Conservation (phyloP, 2,329 filamentous ascomycete species). For the Nigrospora oryzae region DNA sequence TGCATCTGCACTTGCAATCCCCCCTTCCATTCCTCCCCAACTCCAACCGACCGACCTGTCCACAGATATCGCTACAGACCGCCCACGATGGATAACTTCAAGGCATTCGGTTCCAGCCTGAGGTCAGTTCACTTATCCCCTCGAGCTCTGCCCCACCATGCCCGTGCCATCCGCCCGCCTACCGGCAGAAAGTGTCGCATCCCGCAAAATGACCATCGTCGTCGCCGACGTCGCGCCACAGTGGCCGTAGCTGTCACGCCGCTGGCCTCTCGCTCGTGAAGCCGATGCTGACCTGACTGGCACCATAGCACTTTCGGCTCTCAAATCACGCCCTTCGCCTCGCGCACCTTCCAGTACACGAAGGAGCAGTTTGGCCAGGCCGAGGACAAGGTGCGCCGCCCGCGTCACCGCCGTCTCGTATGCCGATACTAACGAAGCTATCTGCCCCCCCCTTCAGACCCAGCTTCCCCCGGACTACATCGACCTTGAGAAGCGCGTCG, state of each 20-base stretch:
- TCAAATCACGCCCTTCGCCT: conserved; percentile 84
- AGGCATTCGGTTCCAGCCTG: conserved; percentile 47
- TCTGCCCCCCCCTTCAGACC: conserved; percentile 57
- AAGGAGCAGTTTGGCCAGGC: conserved; percentile 95
- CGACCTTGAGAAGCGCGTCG: conserved; percentile 96
- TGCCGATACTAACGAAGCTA: neutral
- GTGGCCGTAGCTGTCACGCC: neutral
- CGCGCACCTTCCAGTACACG: conserved; percentile 92
- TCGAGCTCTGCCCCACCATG: conserved; percentile 5
- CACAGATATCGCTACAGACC: too few relatives aligned
- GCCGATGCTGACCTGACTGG: neutral
- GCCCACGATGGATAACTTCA: conserved; percentile 46
- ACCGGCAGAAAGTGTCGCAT: neutral
- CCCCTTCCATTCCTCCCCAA: too few relatives aligned
- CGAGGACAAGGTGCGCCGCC: conserved; percentile 71
- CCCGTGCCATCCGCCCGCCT: conserved; percentile 4
- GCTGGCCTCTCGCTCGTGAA: too few relatives aligned
- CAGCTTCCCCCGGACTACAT: conserved; percentile 96
- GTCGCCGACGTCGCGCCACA: neutral
- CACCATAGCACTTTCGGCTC: conserved; percentile 53
- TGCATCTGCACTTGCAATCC: too few relatives aligned
- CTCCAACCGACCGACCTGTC: too few relatives aligned
- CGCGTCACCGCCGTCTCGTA: neutral
- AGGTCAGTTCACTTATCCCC: conserved; percentile 30
- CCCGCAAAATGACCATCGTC: neutral